These are phyloP conservation scores for Cladorrhinum samala DNA, from an alignment of 495 filamentous ascomycete species.

Conservation along the genomic window DNA sequence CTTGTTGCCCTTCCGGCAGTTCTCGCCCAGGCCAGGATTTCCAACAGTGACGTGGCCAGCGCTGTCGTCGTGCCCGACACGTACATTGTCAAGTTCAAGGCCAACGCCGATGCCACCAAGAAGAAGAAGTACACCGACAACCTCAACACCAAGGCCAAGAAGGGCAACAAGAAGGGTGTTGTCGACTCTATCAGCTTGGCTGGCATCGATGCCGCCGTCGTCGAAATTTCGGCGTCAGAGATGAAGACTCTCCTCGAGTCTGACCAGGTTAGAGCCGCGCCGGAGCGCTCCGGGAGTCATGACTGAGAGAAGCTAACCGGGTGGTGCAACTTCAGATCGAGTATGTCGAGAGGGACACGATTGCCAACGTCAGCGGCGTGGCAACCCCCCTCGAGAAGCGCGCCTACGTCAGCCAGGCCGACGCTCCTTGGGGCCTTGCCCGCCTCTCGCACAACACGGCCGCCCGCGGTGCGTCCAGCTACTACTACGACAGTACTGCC, in stretches of 20 bases:
- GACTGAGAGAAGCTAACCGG: too few species aligned
- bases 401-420: slow-evolving; percentile 6
- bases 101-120: slow-evolving; percentile 2
- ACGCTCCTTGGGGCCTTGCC: slow-evolving; percentile 48
- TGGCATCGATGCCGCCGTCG: slow-evolving; percentile 14
- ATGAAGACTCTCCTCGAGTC: slow-evolving; percentile 5
- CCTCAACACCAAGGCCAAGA: slow-evolving; percentile 9
- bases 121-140: slow-evolving; percentile 13
- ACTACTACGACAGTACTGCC: slow-evolving; percentile 25
- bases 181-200: slow-evolving; percentile 12
- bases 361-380: not conserved
- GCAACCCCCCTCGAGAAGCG: slow-evolving; percentile 8
- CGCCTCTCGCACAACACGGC: slow-evolving; percentile 45
- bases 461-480: slow-evolving; percentile 27
- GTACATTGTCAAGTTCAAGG: slow-evolving; percentile 25
- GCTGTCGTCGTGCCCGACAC: slow-evolving; percentile 13
- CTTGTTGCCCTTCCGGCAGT: slow-evolving; percentile 1
- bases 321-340: slow-evolving; percentile 9
- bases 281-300: too few species aligned
- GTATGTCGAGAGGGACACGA: slow-evolving; percentile 1
- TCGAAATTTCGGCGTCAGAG: slow-evolving; percentile 11
- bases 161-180: slow-evolving; percentile 7
- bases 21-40: slow-evolving; percentile 9
- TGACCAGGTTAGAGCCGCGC: slow-evolving; percentile 13
- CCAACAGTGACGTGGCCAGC: slow-evolving; percentile 6